Percentiles rank a stretch among this genome's conserved stretches.
Conservation (phyloP, 495 filamentous ascomycete genomes). For the Cercophora newfieldiana region DNA sequence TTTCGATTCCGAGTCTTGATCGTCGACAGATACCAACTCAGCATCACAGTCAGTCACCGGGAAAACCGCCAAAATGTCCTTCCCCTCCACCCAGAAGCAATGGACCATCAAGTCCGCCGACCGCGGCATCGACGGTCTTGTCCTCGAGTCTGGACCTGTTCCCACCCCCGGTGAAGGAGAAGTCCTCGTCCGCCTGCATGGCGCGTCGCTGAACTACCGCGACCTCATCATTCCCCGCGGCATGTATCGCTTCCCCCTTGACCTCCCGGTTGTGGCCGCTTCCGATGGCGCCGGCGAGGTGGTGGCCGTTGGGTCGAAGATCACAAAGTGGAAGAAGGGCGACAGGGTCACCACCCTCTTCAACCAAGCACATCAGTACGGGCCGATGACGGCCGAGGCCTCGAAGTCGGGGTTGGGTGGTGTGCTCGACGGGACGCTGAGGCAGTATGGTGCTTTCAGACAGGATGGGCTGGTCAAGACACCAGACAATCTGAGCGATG, state of each 20-base stretch:
- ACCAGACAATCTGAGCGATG: slow-evolving; percentile 60
- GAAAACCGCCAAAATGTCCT: slow-evolving; percentile 25
- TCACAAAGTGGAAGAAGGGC: slow-evolving; percentile 66
- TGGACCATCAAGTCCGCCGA: slow-evolving; percentile 60
- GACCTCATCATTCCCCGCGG: slow-evolving; percentile 77
- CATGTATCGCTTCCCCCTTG: slow-evolving; percentile 64
- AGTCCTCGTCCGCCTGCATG: slow-evolving; percentile 73
- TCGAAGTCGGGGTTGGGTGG: slow-evolving; percentile 66
- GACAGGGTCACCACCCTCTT: slow-evolving; percentile 75
- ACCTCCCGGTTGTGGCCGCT: slow-evolving; percentile 60
- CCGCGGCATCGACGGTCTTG: slow-evolving; percentile 62
- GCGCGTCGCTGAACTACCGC: slow-evolving; percentile 79
- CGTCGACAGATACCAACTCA: too few species aligned
- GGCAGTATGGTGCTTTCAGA: slow-evolving; percentile 69
- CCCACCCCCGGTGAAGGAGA: slow-evolving; percentile 67
- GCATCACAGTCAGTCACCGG: too few species aligned
- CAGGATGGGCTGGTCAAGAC: slow-evolving; percentile 68
- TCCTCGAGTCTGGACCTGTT: slow-evolving; percentile 52
- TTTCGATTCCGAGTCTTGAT: too few species aligned
- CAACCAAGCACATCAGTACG: slow-evolving; percentile 73
- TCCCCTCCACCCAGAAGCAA: slow-evolving; percentile 58
- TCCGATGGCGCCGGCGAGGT: slow-evolving; percentile 83
- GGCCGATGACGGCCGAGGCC: slow-evolving; percentile 47
- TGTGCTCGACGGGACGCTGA: slow-evolving; percentile 66
- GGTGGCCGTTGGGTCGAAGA: slow-evolving; percentile 64